phyloP scores from a whole-genome alignment of 2,329 filamentous ascomycete species.

The Exophiala sp. region DNA sequence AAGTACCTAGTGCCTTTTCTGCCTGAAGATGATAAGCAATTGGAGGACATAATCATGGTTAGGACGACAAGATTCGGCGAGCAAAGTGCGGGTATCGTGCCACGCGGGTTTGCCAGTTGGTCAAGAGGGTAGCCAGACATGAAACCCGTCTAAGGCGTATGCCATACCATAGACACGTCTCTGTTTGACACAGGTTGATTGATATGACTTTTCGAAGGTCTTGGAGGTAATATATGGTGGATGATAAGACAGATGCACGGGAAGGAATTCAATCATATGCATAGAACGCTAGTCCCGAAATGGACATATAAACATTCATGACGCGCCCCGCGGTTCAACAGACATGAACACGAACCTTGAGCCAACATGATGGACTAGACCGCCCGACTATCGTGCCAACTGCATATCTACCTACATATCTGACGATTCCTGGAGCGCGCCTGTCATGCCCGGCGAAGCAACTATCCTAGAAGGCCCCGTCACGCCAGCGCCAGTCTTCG shows the following conservation, averaged over 20 bases:
- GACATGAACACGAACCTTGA: no score
- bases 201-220: no score
- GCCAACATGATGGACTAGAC: no score
- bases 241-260: no score
- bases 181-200: no score
- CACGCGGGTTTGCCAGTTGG: slow-evolving; percentile 11
- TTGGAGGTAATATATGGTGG: no score
- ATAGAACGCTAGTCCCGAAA: no score
- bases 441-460: slow-evolving; percentile 20
- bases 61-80: slow-evolving; percentile 10
- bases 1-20: slow-evolving; percentile 11
- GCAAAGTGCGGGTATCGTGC: slow-evolving; percentile 1
- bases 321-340: no score
- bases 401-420: neutral
- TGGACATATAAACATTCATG: no score
- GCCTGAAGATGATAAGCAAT: neutral
- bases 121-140: neutral
- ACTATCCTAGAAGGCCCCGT: slow-evolving; percentile 55
- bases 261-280: no score
- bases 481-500: slow-evolving; percentile 64
- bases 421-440: neutral
- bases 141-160: neutral
- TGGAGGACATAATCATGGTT: slow-evolving; percentile 12
- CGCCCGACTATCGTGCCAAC: neutral
- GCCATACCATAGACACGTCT: no score